phyloP scores from a whole-genome alignment of 192 early-diverging fungal species.

The Mortierella antarctica region DNA sequence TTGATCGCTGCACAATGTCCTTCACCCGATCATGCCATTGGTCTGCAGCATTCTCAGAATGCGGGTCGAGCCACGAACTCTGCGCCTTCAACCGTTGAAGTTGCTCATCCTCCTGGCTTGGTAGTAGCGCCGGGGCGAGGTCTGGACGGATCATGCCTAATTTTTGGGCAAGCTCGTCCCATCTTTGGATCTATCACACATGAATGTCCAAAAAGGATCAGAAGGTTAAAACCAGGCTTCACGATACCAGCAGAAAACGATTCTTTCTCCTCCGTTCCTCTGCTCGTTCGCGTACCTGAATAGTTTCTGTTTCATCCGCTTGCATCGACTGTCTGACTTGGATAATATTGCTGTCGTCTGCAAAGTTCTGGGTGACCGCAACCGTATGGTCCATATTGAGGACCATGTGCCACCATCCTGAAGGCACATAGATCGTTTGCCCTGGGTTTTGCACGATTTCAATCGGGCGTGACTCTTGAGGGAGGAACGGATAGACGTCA shows the following conservation, averaged over 20 bases:
- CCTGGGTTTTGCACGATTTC: constrained; percentile 59
- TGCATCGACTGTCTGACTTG: constrained; percentile 29
- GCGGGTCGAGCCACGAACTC: constrained; percentile 14
- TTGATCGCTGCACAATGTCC: not conserved
- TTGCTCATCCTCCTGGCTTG: not conserved
- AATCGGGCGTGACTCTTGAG: constrained; percentile 43
- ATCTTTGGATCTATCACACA: constrained; percentile 8
- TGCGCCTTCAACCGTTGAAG: no score
- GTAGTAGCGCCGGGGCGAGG: not conserved
- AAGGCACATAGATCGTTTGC: constrained; percentile 62
- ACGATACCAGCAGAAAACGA: not conserved
- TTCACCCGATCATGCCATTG: constrained; percentile 14
- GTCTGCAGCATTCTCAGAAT: not conserved
- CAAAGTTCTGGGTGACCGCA: constrained; percentile 58
- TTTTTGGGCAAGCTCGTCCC: constrained; percentile 23
- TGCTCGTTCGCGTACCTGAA: constrained; percentile 16
- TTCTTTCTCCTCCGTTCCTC: not conserved
- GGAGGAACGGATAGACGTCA: constrained; percentile 57
- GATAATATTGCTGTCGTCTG: constrained; percentile 41
- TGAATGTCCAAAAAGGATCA: constrained; percentile 6
- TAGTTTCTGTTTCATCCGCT: not conserved
- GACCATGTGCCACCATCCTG: constrained; percentile 61
- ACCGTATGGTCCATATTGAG: constrained; percentile 56
- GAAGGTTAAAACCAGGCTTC: not conserved
- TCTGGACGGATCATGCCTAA: constrained; percentile 4